Conservation (phyloP, 176 grass and related monocot species). For the Oryza glaberrima region DNA sequence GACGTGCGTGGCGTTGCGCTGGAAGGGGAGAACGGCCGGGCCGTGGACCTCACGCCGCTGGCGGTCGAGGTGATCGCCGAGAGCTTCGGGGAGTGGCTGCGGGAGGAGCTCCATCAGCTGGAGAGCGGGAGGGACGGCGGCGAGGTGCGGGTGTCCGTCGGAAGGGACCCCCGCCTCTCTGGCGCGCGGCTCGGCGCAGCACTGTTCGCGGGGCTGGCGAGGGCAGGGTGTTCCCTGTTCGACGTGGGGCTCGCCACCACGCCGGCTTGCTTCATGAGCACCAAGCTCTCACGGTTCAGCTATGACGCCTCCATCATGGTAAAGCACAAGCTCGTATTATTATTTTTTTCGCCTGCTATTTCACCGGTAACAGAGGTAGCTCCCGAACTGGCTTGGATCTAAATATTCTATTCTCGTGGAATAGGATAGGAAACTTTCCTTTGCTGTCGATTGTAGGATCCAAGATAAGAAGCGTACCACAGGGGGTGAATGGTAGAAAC, state of each 20-base stretch:
- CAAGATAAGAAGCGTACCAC: too few relatives aligned
- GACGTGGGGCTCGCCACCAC: slow-evolving; percentile 90
- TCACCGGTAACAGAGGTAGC: too few relatives aligned
- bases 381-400: too few relatives aligned
- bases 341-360: neutral
- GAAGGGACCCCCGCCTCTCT: slow-evolving; percentile 71
- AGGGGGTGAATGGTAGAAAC: too few relatives aligned
- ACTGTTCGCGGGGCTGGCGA: slow-evolving; percentile 67
- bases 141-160: slow-evolving; percentile 58
- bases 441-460: too few relatives aligned
- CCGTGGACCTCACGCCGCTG: slow-evolving; percentile 80
- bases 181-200: slow-evolving; percentile 56
- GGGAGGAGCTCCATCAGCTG: slow-evolving; percentile 29
- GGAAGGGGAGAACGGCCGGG: slow-evolving; percentile 72
- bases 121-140: neutral
- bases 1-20: slow-evolving; percentile 82
- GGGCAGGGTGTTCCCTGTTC: slow-evolving; percentile 68
- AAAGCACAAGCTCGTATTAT: neutral
- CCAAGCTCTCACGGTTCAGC: slow-evolving; percentile 55
- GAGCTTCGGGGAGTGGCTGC: slow-evolving; percentile 86
- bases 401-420: too few relatives aligned
- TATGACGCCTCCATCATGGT: slow-evolving; percentile 93
- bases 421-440: too few relatives aligned
- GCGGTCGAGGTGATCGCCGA: slow-evolving; percentile 71
- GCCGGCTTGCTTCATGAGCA: slow-evolving; percentile 93